phyloP scores from a whole-genome alignment of 371 early-diverging fungal genomes.

The Mucor mucedo region DNA sequence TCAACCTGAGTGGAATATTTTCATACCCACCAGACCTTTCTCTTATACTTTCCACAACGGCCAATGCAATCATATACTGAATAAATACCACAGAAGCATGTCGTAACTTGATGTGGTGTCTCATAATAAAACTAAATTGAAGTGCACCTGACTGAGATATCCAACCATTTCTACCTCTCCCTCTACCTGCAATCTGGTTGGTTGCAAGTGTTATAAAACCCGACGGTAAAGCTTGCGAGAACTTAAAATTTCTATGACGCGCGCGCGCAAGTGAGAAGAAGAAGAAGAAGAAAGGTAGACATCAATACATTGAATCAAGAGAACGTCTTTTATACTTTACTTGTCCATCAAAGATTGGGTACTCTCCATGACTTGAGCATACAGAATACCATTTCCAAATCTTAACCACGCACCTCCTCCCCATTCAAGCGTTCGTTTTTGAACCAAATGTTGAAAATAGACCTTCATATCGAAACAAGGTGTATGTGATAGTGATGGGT shows the following conservation, averaged over 20 bases:
- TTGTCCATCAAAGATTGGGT: constrained; percentile 93
- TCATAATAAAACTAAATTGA: constrained; percentile 80
- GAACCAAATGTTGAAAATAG: constrained; percentile 47
- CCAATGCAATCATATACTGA: constrained; percentile 88
- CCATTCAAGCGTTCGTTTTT: constrained; percentile 25
- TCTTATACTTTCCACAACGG: constrained; percentile 81
- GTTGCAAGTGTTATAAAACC: constrained; percentile 83
- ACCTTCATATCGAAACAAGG: constrained; percentile 48
- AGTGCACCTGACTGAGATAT: constrained; percentile 90
- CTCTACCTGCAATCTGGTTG: constrained; percentile 80
- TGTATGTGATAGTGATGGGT: constrained; percentile 31
- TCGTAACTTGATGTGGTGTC: constrained; percentile 64
- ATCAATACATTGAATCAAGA: background rate
- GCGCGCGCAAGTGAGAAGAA: too few relatives aligned
- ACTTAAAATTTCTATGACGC: constrained; percentile 59
- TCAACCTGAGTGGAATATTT: constrained; percentile 79
- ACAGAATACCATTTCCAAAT: constrained; percentile 79
- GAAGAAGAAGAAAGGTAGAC: too few relatives aligned
- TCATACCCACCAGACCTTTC: constrained; percentile 78
- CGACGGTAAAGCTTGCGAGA: constrained; percentile 68
- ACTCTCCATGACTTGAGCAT: constrained; percentile 77
- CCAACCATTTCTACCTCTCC: constrained; percentile 90
- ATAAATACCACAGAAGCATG: constrained; percentile 80
- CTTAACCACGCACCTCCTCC: constrained; percentile 36
- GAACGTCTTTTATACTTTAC: constrained; percentile 29